Evolutionary conservation across 2,329 filamentous ascomycete genomes (phyloP), one percentile per base, ranked within the genome.

Genomic region (Ophiostoma sp.): DNA sequence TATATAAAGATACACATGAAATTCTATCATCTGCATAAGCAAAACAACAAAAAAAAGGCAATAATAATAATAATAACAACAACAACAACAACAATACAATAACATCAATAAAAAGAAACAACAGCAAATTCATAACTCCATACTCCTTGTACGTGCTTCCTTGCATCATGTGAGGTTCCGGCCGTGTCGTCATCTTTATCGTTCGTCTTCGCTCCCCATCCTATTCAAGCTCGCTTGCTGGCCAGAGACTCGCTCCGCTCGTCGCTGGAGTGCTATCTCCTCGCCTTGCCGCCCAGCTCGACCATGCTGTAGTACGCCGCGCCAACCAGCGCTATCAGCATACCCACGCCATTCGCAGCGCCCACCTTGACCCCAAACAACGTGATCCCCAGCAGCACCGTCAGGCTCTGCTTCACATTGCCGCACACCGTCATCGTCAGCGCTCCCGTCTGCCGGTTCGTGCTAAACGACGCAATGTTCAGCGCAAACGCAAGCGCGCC

Each of bases 391-490:
- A 86, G 77, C 52, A 84, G 77, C 17, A 87, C 84, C 0, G 85
- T 86, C 67, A 86, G 76, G 72, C 83, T 84, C 75, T 86, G 85
- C 79, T 87, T 87, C 69, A 87, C 77, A 74, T 87, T 87, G 68
- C 83, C 85, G 71, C 84, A 85, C 5, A 87, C 84, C 6, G 84
- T 85, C 82, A 87, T 86, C 54, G 84, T 87, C 69, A 87, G 76
- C 35, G 85, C 84, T 67, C 85, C 85, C 5, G 84, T 82, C 57
- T 83, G 78, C 77, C 85, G 85, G 77, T 87, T 87, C 68, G 85
- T 85, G 71, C 83, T 82, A 77, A 87, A 86, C 4, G 83, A 85
- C 41, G 84, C 82, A 65, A 86, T 81, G 75, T 87, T 87, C 71
- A 86, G 81, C 6, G 83, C 78, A 68, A 87, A 84, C 13, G 85